These are phyloP conservation scores for Penicillium antarcticum DNA, from an alignment of 495 filamentous ascomycete genomes.

Conservation along the genomic window DNA sequence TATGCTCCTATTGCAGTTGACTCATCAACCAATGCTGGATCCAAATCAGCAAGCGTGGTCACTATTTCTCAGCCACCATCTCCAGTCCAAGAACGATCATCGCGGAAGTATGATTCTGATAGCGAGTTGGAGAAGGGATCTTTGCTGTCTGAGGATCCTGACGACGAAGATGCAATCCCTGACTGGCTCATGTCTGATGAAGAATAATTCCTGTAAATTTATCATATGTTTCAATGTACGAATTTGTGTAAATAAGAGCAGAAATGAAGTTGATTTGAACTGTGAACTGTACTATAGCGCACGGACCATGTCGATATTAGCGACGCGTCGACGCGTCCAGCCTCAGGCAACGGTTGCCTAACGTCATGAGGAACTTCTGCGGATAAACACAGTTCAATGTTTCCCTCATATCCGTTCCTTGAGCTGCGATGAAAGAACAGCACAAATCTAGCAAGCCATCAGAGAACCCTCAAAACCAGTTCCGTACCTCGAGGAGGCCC, in stretches of 20 bases:
- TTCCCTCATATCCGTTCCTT: not conserved
- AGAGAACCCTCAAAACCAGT: slow-evolving; percentile 16
- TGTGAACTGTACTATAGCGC: not conserved
- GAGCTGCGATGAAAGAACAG: slow-evolving; percentile 34
- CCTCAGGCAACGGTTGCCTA: slow-evolving; percentile 13
- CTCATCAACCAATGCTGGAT: slow-evolving; percentile 20
- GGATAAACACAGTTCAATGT: not conserved
- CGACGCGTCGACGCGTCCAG: slow-evolving; percentile 28
- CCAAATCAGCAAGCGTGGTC: slow-evolving; percentile 27
- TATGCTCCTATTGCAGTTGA: slow-evolving; percentile 22
- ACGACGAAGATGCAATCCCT: slow-evolving; percentile 66
- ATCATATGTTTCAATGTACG: not conserved
- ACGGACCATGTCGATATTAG: slow-evolving; percentile 7
- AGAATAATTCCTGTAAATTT: slow-evolving; percentile 1
- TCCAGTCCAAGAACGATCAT: slow-evolving; percentile 9
- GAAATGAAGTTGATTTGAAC: not conserved
- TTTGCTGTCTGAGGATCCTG: slow-evolving; percentile 59
- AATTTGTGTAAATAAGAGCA: too few relatives aligned
- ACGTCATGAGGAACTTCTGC: slow-evolving; percentile 11
- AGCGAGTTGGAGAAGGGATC: slow-evolving; percentile 41
- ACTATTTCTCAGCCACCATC: slow-evolving; percentile 17
- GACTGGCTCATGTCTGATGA: slow-evolving; percentile 53
- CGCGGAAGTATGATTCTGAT: slow-evolving; percentile 21
- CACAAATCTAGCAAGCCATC: slow-evolving; percentile 14
- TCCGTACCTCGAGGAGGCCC: slow-evolving; percentile 27